phyloP scores from a whole-genome alignment of 176 grass and related monocot genomes.

The Oryza glaberrima region DNA sequence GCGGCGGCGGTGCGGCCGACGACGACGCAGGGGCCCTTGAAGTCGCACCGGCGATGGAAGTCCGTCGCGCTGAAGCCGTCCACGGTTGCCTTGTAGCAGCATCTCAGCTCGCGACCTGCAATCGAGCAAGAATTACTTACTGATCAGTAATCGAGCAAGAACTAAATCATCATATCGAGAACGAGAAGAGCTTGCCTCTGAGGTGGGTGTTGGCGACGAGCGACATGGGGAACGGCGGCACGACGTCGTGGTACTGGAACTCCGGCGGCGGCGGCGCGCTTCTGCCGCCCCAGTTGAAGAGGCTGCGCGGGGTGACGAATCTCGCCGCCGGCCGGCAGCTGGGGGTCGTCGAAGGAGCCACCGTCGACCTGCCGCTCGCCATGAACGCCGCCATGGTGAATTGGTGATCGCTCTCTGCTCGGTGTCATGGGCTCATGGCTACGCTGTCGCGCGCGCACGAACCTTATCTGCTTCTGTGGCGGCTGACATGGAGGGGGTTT shows the following conservation, averaged over 20 bases:
- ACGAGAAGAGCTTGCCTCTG: conserved; percentile 23
- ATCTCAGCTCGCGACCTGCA: conserved; percentile 61
- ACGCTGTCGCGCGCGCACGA: neutral
- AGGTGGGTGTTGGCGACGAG: conserved; percentile 75
- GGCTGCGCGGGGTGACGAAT: conserved; percentile 50
- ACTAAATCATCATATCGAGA: too few species aligned
- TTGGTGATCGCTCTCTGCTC: too few species aligned
- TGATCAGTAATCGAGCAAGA: too few species aligned
- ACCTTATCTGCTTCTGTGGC: conserved; percentile 26
- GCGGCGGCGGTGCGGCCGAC: conserved; percentile 47
- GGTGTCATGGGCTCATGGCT: too few species aligned
- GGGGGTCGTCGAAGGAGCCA: neutral
- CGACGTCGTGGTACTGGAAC: conserved; percentile 66
- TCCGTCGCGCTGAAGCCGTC: conserved; percentile 78
- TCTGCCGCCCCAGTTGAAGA: conserved; percentile 71
- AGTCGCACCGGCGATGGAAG: conserved; percentile 80
- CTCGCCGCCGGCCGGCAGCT: neutral
- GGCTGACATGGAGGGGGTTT: neutral
- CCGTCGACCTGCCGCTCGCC: conserved; percentile 5
- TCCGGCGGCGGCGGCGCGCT: conserved; percentile 29
- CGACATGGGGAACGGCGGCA: conserved; percentile 64
- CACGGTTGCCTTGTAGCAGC: conserved; percentile 78
- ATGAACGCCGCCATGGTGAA: conserved; percentile 13
- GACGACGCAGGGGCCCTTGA: conserved; percentile 91
- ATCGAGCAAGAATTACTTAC: too few species aligned